A percentile compares a stretch with the other conserved stretches of the same genome.
Evolutionary conservation across 495 filamentous ascomycete species (phyloP).

Genomic region (Elasticomyces elasticus): DNA sequence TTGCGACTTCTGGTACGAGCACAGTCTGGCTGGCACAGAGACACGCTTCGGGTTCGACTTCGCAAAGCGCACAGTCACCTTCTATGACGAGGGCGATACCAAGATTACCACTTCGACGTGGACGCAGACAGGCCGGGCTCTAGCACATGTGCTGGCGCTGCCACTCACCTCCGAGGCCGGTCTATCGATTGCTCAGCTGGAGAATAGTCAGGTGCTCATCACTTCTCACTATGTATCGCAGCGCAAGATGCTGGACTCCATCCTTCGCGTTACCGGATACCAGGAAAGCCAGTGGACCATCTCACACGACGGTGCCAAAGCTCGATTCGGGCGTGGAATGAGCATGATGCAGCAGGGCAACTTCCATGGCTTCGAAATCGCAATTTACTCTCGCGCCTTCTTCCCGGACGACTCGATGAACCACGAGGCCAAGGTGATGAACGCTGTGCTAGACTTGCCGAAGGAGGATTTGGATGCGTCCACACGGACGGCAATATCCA

Average conservation of each 20-base stretch:
- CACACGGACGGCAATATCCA: slow-evolving; percentile 49
- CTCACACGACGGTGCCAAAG: slow-evolving; percentile 30
- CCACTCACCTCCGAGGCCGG: slow-evolving; percentile 5
- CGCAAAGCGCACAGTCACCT: slow-evolving; percentile 27
- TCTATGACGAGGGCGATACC: slow-evolving; percentile 41
- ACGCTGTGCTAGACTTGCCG: slow-evolving; percentile 44
- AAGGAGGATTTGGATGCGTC: slow-evolving; percentile 52
- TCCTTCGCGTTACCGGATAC: slow-evolving; percentile 44
- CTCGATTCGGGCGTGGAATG: slow-evolving; percentile 38
- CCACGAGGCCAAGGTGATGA: slow-evolving; percentile 34
- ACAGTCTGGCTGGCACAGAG: slow-evolving; percentile 30
- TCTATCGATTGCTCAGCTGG: slow-evolving; percentile 31
- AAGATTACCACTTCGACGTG: slow-evolving; percentile 35
- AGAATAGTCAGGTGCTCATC: slow-evolving; percentile 27
- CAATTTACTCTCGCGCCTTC: slow-evolving; percentile 45
- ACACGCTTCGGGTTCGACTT: slow-evolving; percentile 41
- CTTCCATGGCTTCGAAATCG: slow-evolving; percentile 40
- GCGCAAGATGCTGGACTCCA: slow-evolving; percentile 38
- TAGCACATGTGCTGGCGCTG: slow-evolving; percentile 24
- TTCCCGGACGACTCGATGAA: slow-evolving; percentile 38
- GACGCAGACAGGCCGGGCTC: slow-evolving; percentile 36
- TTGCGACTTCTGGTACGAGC: slow-evolving; percentile 49
- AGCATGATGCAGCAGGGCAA: slow-evolving; percentile 38
- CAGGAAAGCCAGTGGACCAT: slow-evolving; percentile 49
- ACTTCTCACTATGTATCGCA: slow-evolving; percentile 37